Base-by-base conservation (phyloP, 2,329 filamentous ascomycete species). In the Lecanicillium sp. region DNA sequence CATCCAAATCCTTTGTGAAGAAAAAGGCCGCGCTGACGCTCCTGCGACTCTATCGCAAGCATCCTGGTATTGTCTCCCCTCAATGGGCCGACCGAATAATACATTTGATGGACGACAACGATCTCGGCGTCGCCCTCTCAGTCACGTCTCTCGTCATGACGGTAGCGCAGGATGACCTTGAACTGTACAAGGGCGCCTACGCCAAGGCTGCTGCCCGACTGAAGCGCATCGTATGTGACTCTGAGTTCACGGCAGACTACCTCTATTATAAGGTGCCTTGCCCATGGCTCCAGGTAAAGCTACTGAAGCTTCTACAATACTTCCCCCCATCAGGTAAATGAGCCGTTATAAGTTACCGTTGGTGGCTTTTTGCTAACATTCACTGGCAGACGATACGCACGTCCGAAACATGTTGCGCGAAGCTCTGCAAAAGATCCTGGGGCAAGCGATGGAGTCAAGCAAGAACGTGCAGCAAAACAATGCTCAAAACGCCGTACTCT, bases 381-480 rank as follows among this genome's bases (percentile, higher is more conserved):
- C 2, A 5, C 14, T 27, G 38, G 39, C 50, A 89, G 90, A 97
- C 54, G 92, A 98, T 57, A 88, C 84, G 22, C 87, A 96, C 58
- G 80, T 95, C 29, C 84, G 90, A 41, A 83, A 87, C 32, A 81
- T 98, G 65, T 92, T 98, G 46, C 83, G 92, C 33, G 85, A 95
- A 56, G 90, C 89, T 1, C 65, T 98, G 34, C 86, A 94, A 58
- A 87, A 84, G 59, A 94, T 97, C 33, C 72, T 98, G 58, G 87
- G 96, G 53, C 71, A 87, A 28, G 90, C 92, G 2, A 81, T 94
- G 70, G 90, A 97, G 56, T 81, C 87, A 56, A 92, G 87, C 38
- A 98, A 97, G 66, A 98, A 98, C 53, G 92, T 98, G 13, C 92
- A 98, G 62, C 92, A 98, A 58, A 98, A 98, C 62, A 98, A 98